These are phyloP conservation scores for Pezicula carpinea DNA, from an alignment of 2,329 filamentous ascomycete species.

Conservation along the genomic window DNA sequence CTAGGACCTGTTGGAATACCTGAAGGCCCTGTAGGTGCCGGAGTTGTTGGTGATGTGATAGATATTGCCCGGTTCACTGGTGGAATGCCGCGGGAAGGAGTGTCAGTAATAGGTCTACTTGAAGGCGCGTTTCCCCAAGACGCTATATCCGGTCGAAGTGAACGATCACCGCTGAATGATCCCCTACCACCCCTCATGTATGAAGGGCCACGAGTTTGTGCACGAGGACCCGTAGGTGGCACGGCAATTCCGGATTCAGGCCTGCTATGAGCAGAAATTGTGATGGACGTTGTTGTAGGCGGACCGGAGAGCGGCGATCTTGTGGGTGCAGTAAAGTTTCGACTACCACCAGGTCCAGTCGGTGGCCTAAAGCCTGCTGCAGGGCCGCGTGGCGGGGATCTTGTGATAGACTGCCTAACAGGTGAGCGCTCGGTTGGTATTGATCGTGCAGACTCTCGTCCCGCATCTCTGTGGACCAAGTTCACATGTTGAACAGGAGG, in stretches of 20 bases:
- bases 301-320: constrained; percentile 7
- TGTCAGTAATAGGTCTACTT: constrained; percentile 15
- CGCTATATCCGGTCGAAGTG: constrained; percentile 19
- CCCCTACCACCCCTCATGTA: constrained; percentile 25
- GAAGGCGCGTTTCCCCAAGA: constrained; percentile 24
- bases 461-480: constrained; percentile 21
- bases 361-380: constrained; percentile 25
- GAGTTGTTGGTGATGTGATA: constrained; percentile 22
- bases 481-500: constrained; percentile 10
- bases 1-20: constrained; percentile 24
- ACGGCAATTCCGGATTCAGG: constrained; percentile 17
- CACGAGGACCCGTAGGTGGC: constrained; percentile 30
- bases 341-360: constrained; percentile 26
- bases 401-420: constrained; percentile 18
- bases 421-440: constrained; percentile 27
- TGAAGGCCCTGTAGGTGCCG: constrained; percentile 14
- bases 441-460: constrained; percentile 24
- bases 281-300: constrained; percentile 9
- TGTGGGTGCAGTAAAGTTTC: constrained; percentile 24
- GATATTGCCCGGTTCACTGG: constrained; percentile 18
- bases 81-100: constrained; percentile 11
- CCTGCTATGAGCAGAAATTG: constrained; percentile 16
- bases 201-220: constrained; percentile 19
- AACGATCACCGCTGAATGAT: constrained; percentile 24
- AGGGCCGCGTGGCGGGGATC: constrained; percentile 29